Conservation (phyloP, 2,329 filamentous ascomycete species). For the Pleurostoma richardsiae region DNA sequence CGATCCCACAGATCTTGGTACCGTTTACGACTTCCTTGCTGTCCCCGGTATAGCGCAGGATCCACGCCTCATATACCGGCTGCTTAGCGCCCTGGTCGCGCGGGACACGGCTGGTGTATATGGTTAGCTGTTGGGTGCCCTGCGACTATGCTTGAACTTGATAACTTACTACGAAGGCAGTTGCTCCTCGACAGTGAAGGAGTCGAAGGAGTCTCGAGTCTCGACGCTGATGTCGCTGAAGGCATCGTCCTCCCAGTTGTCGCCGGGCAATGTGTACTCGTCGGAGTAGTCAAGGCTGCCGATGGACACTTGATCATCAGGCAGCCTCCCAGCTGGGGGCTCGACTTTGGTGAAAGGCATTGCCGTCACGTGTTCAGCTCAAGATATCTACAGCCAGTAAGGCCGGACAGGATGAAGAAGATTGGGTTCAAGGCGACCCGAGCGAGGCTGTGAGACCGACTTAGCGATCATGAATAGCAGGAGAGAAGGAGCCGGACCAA, state of each 20-base stretch:
- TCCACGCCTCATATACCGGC: conserved; percentile 20
- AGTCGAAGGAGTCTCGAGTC: not conserved
- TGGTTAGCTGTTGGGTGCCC: not conserved
- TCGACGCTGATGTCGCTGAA: not conserved
- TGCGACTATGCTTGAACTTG: not conserved
- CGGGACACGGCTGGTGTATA: conserved; percentile 10
- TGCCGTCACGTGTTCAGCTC: too few species aligned
- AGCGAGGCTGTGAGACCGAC: too few species aligned
- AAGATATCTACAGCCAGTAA: too few species aligned
- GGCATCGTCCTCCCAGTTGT: not conserved
- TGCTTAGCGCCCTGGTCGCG: conserved; percentile 9
- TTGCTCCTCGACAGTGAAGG: not conserved
- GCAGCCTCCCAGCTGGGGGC: not conserved
- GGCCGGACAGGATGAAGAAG: too few species aligned
- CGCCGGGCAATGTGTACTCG: not conserved
- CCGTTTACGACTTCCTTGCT: conserved; percentile 4
- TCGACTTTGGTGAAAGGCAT: too few species aligned
- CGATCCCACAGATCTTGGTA: conserved; percentile 12
- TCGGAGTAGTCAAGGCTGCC: not conserved
- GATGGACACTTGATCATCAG: not conserved
- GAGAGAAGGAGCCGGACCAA: too few species aligned
- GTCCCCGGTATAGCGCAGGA: conserved; percentile 10
- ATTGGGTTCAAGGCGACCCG: too few species aligned
- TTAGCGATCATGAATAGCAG: too few species aligned
- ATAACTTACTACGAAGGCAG: not conserved